A percentile compares a stretch with the other conserved stretches of the same genome.
Conservation (phyloP, 2,329 filamentous ascomycete genomes). For the Monilinia vaccinii-corymbosi region DNA sequence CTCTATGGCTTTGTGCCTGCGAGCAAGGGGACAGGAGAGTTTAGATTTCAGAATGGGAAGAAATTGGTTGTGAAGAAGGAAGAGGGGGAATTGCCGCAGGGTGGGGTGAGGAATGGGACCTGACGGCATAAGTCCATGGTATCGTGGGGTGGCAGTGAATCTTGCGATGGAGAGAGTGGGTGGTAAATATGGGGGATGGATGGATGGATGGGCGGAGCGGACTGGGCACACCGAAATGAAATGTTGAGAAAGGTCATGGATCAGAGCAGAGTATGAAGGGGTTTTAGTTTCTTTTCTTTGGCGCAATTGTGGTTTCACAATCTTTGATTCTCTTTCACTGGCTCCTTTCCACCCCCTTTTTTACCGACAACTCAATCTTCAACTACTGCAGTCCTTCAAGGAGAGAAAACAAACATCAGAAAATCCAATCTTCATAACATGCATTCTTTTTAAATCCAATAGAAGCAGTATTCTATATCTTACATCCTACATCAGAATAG, state of each 20-base stretch:
- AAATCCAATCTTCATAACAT: background rate
- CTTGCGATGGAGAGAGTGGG: too few relatives aligned
- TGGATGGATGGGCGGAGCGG: too few relatives aligned
- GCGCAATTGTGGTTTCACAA: background rate
- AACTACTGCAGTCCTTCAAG: background rate
- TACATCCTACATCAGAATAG: background rate
- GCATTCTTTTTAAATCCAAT: background rate
- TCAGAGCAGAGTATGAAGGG: too few relatives aligned
- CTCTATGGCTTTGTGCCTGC: conserved; percentile 33
- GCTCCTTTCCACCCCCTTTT: background rate
- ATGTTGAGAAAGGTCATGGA: background rate
- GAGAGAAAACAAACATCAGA: background rate
- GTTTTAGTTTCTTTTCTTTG: rapidly evolving
- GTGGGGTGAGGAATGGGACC: conserved; percentile 10
- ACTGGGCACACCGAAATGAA: background rate
- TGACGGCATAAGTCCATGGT: background rate
- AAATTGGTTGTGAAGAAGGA: conserved; percentile 19
- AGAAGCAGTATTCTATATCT: background rate
- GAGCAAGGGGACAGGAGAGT: conserved; percentile 15
- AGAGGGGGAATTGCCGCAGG: conserved; percentile 14
- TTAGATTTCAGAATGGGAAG: conserved; percentile 20
- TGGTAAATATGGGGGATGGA: background rate
- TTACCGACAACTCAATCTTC: background rate
- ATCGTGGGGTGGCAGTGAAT: too few relatives aligned
- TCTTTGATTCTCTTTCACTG: background rate